Evolutionary conservation across 106 monocot species (phyloP).

Genomic region (Dendrobium officinale): DNA sequence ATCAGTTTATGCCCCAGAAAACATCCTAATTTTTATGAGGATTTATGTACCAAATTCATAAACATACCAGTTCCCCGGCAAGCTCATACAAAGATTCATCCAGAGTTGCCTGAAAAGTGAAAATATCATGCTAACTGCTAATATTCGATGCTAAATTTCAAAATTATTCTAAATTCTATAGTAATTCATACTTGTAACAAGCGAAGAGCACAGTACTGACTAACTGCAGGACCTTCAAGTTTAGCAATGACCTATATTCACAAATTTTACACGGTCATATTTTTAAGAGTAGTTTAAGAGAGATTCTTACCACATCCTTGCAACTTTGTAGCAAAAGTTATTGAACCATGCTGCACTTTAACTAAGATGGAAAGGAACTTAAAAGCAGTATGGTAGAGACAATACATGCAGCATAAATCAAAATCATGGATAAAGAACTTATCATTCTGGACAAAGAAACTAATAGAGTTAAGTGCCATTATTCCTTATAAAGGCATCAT

Average conservation of each 20-base stretch:
- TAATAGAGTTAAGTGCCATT: neutral
- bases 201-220: slow-evolving; percentile 97
- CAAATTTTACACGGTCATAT: slow-evolving; percentile 6
- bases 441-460: neutral
- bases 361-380: neutral
- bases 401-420: neutral
- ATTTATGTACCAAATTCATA: slow-evolving; percentile 16
- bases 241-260: slow-evolving; percentile 87
- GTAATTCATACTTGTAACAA: slow-evolving; percentile 71
- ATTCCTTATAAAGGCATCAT: neutral
- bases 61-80: slow-evolving; percentile 95
- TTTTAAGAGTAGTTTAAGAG: neutral
- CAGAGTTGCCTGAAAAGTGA: slow-evolving; percentile 72
- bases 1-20: neutral
- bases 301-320: neutral
- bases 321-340: neutral
- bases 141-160: neutral
- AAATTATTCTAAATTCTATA: neutral
- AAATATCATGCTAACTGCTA: neutral
- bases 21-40: neutral
- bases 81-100: slow-evolving; percentile 97
- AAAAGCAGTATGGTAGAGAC: neutral
- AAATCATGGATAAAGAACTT: neutral
- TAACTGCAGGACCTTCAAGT: slow-evolving; percentile 97
- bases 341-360: neutral